A percentile compares a stretch with the other conserved stretches of the same genome.
phyloP scores from a whole-genome alignment of 208 protist species.

The Borovskyia barvae region DNA sequence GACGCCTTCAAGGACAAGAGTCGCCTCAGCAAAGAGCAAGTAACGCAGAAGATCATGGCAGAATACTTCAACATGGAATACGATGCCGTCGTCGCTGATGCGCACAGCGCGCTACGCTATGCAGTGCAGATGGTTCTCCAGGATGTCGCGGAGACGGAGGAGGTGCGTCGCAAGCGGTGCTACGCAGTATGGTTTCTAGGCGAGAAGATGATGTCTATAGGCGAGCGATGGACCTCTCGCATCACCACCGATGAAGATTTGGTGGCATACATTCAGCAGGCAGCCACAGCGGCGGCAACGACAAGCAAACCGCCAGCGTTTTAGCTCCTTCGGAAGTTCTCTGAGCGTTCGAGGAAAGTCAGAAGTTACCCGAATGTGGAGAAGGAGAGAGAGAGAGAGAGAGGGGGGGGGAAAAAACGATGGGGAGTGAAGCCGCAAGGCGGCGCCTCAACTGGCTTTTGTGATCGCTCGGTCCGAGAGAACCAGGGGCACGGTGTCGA shows the following conservation, averaged over 20 bases:
- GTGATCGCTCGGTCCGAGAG: no score
- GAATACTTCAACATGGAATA: slow-evolving; percentile 90
- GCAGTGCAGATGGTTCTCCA: slow-evolving; percentile 72
- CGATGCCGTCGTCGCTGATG: slow-evolving; percentile 73
- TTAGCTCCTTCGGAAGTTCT: no score
- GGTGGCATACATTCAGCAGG: slow-evolving; percentile 81
- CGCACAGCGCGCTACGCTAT: slow-evolving; percentile 58
- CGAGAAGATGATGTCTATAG: slow-evolving; percentile 68
- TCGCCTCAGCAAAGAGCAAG: slow-evolving; percentile 25
- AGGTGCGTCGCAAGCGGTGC: slow-evolving; percentile 59
- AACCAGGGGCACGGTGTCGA: no score
- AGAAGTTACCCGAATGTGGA: no score
- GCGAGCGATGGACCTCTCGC: slow-evolving; percentile 34
- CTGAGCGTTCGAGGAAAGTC: background rate
- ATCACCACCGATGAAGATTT: slow-evolving; percentile 62
- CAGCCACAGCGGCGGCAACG: slow-evolving; percentile 57
- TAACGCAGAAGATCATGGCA: slow-evolving; percentile 52
- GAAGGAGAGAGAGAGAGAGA: background rate
- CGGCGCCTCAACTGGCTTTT: no score
- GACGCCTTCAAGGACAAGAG: slow-evolving; percentile 49
- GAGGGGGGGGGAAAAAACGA: no score
- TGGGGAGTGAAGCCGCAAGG: no score
- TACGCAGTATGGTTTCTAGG: slow-evolving; percentile 86
- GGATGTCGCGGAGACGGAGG: slow-evolving; percentile 51
- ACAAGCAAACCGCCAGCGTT: slow-evolving; percentile 57